Evolutionary conservation across 2,329 filamentous ascomycete species (phyloP), one percentile per base, ranked within the genome.

Genomic region (Sphaerulina musiva): DNA sequence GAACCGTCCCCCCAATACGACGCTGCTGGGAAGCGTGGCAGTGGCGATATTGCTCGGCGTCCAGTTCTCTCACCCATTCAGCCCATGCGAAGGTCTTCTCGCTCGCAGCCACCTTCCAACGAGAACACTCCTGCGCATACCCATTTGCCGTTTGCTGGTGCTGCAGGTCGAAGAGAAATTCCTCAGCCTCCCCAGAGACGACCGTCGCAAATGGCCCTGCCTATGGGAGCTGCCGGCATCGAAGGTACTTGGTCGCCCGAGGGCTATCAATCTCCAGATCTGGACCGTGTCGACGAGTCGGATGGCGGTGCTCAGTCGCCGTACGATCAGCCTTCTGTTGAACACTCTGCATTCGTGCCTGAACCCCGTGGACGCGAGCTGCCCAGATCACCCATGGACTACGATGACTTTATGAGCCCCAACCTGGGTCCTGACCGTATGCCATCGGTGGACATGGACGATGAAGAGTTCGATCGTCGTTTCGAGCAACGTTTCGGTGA

Each of bases 31-130:
- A 46, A 46, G 42, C 42, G 48, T 3, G 17, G 23, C 4, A 51
- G 48, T 23, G 42, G 41, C 11, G 48, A 45, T 12, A 17, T 51
- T 17, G n/a, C 38, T 14, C 44, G 26, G 6, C 51, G 51, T 20
- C 51, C 51, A 43, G 51, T 40, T 7, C 41, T 56, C 9, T 56
- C 54, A 6, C 54, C 54, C 32, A 46, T 56, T 17, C 54, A 56
- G 46, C 49, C 49, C 29, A 56, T 49, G 54, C 48, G 49, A 11
- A 50, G 53, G 17, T 38, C 46, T 12, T 51, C 48, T 5, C 48
- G 48, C 36, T 51, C 48, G 5, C 48, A 51, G 23, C 11, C 32
- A 6, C 17, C 41, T 6, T 51, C 48, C 7, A 41, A 51, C 20
- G 48, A 51, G 23, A 51, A 40, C 29, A 51, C 42, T 11, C 48